Conservation (phyloP, 2,329 filamentous ascomycete genomes). For the Pyricularia pennisetigena region DNA sequence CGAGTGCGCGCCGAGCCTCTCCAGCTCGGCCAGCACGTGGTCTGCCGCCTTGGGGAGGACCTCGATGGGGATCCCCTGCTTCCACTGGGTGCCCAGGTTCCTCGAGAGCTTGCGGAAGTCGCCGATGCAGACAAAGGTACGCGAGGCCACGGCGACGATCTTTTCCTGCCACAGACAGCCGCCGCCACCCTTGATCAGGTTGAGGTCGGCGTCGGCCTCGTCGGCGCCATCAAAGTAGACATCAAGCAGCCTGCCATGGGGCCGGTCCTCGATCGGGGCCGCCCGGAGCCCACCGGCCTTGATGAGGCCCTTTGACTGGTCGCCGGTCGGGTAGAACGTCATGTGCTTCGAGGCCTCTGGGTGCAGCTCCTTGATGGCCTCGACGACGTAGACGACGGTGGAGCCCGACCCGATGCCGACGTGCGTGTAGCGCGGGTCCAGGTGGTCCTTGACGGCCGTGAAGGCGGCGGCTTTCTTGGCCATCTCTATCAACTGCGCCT, state of each 20-base stretch:
- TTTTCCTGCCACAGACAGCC: constrained; percentile 99
- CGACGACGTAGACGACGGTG: constrained; percentile 77
- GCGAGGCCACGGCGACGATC: constrained; percentile 75
- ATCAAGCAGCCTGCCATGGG: constrained; percentile 54
- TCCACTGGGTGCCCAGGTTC: constrained; percentile 68
- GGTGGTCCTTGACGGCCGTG: constrained; percentile 64
- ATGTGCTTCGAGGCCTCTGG: constrained; percentile 48
- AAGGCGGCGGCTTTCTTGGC: constrained; percentile 69
- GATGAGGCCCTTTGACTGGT: constrained; percentile 82
- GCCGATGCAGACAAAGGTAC: constrained; percentile 66
- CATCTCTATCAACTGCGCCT: constrained; percentile 45
- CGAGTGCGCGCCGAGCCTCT: constrained; percentile 59
- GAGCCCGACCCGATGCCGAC: constrained; percentile 76
- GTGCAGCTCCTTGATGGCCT: constrained; percentile 61
- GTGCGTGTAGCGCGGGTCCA: constrained; percentile 49
- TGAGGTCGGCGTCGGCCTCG: constrained; percentile 88
- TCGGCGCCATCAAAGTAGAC: constrained; percentile 95
- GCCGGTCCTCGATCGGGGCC: constrained; percentile 65
- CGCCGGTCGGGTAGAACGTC: constrained; percentile 86
- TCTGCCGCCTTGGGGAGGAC: constrained; percentile 77
- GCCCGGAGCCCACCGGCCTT: constrained; percentile 66
- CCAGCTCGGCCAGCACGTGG: constrained; percentile 64
- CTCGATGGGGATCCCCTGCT: constrained; percentile 79
- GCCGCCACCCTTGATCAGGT: constrained; percentile 95
- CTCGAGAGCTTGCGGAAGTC: constrained; percentile 86